Evolutionary conservation across 1,139 yeast genomes (phyloP).

Genomic region (Protomyces inundatus): DNA sequence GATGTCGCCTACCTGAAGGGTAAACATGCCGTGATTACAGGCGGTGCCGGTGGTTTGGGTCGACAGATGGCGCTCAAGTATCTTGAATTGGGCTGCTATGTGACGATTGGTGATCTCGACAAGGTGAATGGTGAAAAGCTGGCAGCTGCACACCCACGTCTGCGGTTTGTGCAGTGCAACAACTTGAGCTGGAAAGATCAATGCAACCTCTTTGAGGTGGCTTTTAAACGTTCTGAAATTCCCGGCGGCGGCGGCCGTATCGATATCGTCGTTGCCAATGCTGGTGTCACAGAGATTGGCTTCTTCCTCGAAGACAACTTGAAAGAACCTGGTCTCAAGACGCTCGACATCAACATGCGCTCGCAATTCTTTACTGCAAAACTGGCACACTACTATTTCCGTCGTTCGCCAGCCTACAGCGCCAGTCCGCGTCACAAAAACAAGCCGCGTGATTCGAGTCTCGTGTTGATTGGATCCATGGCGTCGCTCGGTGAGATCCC

Average conservation of each 20-base stretch:
- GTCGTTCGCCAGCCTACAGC: constrained; percentile 7
- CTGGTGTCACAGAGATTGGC: constrained; percentile 24
- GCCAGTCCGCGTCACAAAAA: neutral
- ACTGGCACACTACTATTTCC: constrained; percentile 17
- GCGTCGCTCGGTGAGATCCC: constrained; percentile 24
- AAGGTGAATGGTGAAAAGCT: constrained; percentile 8
- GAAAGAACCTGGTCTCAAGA: constrained; percentile 10
- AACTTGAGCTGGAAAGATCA: constrained; percentile 19
- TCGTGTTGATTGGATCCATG: constrained; percentile 18
- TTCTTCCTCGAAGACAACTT: constrained; percentile 18
- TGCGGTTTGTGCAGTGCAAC: constrained; percentile 14
- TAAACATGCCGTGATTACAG: constrained; percentile 18
- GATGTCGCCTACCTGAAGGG: neutral
- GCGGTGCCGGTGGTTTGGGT: constrained; percentile 25
- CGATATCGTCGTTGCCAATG: constrained; percentile 25
- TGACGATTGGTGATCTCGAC: constrained; percentile 22
- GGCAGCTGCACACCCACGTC: neutral
- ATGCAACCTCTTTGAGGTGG: constrained; percentile 6
- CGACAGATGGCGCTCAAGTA: constrained; percentile 14
- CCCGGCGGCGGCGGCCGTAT: constrained; percentile 1
- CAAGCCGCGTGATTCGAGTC: constrained; percentile 1
- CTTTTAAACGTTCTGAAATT: constrained; percentile 4
- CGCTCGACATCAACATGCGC: constrained; percentile 18
- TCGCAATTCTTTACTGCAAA: constrained; percentile 21
- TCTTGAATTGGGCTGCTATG: constrained; percentile 14